Percentiles rank a stretch among this genome's conserved stretches.
Conservation (phyloP, 2,329 filamentous ascomycete genomes). For the Neospermospora avenae region DNA sequence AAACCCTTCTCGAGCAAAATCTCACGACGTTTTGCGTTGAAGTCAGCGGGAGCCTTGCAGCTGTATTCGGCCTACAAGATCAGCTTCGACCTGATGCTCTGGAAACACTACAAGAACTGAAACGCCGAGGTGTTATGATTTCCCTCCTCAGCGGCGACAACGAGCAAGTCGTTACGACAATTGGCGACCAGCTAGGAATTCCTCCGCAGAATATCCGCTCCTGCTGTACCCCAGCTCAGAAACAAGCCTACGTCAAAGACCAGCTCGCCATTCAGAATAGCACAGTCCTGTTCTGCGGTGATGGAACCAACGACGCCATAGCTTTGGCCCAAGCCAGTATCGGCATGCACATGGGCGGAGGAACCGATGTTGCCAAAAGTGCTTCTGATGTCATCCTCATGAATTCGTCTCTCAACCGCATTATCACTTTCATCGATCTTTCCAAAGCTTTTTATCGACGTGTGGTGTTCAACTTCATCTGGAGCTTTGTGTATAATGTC, state of each 20-base stretch:
- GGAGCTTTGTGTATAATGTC: slow-evolving; percentile 60
- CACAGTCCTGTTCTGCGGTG: slow-evolving; percentile 65
- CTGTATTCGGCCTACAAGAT: slow-evolving; percentile 47
- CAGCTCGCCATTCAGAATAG: slow-evolving; percentile 1
- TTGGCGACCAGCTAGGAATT: slow-evolving; percentile 43
- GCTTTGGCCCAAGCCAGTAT: slow-evolving; percentile 69
- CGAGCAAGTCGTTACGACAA: slow-evolving; percentile 43
- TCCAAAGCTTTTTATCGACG: slow-evolving; percentile 38
- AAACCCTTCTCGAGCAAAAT: slow-evolving; percentile 36
- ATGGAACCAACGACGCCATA: slow-evolving; percentile 76
- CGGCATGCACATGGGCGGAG: slow-evolving; percentile 63
- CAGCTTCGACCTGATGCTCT: slow-evolving; percentile 43
- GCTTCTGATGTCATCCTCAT: slow-evolving; percentile 70
- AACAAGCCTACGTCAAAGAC: slow-evolving; percentile 25
- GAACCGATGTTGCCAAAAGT: slow-evolving; percentile 61
- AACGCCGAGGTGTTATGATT: slow-evolving; percentile 40
- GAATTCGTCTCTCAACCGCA: slow-evolving; percentile 49
- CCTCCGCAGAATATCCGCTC: slow-evolving; percentile 32
- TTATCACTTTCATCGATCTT: slow-evolving; percentile 57
- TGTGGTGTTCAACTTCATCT: slow-evolving; percentile 59
- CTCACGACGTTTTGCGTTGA: slow-evolving; percentile 48
- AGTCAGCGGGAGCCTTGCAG: slow-evolving; percentile 37
- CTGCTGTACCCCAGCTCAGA: slow-evolving; percentile 37
- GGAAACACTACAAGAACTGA: slow-evolving; percentile 37
- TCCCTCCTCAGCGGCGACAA: slow-evolving; percentile 54